Conservation (phyloP, 345 rosid species). For the Citrus medica region DNA sequence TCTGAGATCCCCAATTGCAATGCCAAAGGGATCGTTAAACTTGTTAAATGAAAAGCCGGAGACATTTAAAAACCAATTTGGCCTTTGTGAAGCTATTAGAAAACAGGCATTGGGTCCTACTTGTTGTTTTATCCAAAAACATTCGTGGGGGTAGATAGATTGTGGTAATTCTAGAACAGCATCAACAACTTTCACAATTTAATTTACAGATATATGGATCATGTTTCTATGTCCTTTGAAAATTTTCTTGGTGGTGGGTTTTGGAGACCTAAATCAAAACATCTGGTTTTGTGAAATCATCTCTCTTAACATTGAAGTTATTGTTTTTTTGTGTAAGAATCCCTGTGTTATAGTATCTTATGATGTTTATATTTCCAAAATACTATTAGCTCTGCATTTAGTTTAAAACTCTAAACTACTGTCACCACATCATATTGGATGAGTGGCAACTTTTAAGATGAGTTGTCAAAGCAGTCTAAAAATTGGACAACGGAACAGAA, state of each 20-base stretch:
- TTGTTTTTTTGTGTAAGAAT: not conserved
- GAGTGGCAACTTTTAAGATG: not conserved
- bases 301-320: not conserved
- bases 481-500: not conserved
- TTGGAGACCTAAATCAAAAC: not conserved
- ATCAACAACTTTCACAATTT: not conserved
- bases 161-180: not conserved
- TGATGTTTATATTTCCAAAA: not conserved
- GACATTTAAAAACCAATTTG: not conserved
- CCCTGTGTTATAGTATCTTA: not conserved
- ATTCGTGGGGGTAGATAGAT: not conserved
- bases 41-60: not conserved
- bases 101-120: not conserved
- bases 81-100: not conserved
- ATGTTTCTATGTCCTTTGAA: not conserved
- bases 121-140: not conserved
- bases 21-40: not conserved
- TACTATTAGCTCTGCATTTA: not conserved
- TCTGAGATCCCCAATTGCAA: not conserved
- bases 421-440: not conserved
- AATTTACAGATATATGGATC: not conserved
- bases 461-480: not conserved
- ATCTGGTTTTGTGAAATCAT: not conserved
- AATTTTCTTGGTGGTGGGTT: not conserved
- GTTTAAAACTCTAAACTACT: not conserved